Base-by-base conservation (phyloP, 2,329 filamentous ascomycete species). In the Sphaerulina vaccinii region DNA sequence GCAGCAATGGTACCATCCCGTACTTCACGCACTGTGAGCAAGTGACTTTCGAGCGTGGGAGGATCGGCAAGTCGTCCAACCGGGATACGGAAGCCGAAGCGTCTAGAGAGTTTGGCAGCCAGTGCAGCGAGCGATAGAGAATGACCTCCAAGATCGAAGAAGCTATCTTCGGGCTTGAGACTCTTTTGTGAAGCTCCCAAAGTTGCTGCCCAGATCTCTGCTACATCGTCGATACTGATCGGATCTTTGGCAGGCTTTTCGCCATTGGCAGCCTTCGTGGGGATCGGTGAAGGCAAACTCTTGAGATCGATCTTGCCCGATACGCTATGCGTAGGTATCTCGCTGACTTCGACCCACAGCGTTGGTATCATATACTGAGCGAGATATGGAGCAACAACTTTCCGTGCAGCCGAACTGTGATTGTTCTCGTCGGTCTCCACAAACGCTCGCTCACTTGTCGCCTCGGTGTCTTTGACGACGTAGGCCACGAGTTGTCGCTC, bases 361-460 rank as follows among this genome's bases (percentile, higher is more conserved):
- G 85, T 78, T 0, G 88, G 88, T 48, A 92, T 85, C 88, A 92
- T 91, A 70, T 92, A 92, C 56, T 88, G 86, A 1, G 88, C 88
- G 23, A 92, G 77, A 56, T 83, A 82, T 13, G 79, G 73, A 1
- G 83, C 78, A 2, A 92, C 76, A 13, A 79, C 78, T 49, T 83
- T 80, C 40, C 88, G 79, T 2, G 86, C 83, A 5, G 78, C 78
- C 1, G 87, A 83, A 59, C 87, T 90, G 68, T 87, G 85, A 4
- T 86, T 87, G 22, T 82, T 79, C 50, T 85, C 81, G 54, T 90
- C 83, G 40, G 90, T 81, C 40, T 85, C 79, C 2, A 88, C 75
- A 3, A 74, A 70, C 0, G 83, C 80, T 18, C 86, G 83, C 37
- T 81, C 77, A 35, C 72, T 74, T 11, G 78, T 71, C 3, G 77